These are phyloP conservation scores for Sporothrix phasma DNA, from an alignment of 2,329 filamentous ascomycete genomes.

Conservation along the genomic window DNA sequence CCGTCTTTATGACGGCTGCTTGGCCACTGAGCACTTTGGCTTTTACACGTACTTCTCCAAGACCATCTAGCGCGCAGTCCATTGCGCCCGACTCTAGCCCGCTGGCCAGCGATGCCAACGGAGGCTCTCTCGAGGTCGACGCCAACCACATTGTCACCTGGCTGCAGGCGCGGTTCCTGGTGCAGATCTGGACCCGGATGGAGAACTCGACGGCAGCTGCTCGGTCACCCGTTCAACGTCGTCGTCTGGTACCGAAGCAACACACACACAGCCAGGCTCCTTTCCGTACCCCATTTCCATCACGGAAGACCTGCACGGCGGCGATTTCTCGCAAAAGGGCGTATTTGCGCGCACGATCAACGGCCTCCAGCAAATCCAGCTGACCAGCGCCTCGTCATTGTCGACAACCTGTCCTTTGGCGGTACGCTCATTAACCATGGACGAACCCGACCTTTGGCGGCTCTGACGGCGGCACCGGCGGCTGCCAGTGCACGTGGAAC, in stretches of 20 bases:
- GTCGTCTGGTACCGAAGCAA: slow-evolving; percentile 17
- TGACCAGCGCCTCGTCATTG: slow-evolving; percentile 35
- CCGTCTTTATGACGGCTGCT: slow-evolving; percentile 73
- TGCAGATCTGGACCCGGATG: slow-evolving; percentile 54
- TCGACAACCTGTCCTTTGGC: slow-evolving; percentile 40
- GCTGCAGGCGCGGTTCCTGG: slow-evolving; percentile 50
- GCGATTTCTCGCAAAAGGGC: slow-evolving; percentile 41
- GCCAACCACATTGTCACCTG: slow-evolving; percentile 49
- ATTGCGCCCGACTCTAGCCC: slow-evolving; percentile 27
- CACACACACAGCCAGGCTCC: slow-evolving; percentile 40
- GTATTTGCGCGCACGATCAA: slow-evolving; percentile 43
- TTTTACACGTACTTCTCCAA: slow-evolving; percentile 91
- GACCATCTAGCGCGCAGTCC: slow-evolving; percentile 68
- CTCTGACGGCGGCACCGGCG: slow-evolving; percentile 53
- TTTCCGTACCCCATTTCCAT: slow-evolving; percentile 57
- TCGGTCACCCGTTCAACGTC: slow-evolving; percentile 20
- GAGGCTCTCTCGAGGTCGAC: slow-evolving; percentile 43
- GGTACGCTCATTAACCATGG: slow-evolving; percentile 44
- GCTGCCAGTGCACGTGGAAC: slow-evolving; percentile 52
- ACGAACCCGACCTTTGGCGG: slow-evolving; percentile 43
- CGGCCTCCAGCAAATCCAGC: slow-evolving; percentile 34
- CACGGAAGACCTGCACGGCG: slow-evolving; percentile 53
- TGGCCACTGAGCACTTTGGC: slow-evolving; percentile 76
- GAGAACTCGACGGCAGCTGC: slow-evolving; percentile 34
- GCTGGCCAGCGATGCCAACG: slow-evolving; percentile 41